A percentile compares a stretch with the other conserved stretches of the same genome.
Evolutionary conservation across 305 asterid genomes (phyloP).

Genomic region (Solanum chacoense): DNA sequence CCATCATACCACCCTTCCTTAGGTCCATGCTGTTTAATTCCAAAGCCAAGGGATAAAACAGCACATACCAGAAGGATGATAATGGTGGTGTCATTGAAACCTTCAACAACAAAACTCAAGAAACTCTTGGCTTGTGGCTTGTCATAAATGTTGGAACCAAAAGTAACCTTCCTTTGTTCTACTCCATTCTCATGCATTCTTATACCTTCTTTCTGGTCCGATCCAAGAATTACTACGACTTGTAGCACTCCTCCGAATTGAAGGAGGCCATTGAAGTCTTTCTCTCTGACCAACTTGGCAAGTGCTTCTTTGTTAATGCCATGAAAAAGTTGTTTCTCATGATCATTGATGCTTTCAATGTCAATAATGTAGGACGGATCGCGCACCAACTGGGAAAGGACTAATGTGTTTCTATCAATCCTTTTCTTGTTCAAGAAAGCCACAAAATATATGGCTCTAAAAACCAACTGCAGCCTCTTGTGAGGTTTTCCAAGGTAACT

Average conservation of each 20-base stretch:
- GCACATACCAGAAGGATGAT: constrained; percentile 23
- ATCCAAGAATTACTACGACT: not conserved
- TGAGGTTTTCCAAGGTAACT: not conserved
- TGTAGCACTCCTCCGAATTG: not conserved
- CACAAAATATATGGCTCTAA: constrained; percentile 2
- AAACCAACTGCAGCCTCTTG: not conserved
- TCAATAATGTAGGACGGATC: not conserved
- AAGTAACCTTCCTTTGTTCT: not conserved
- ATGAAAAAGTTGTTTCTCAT: not conserved
- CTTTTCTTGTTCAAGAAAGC: not conserved
- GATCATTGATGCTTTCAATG: not conserved
- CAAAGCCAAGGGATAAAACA: constrained; percentile 22
- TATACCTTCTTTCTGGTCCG: not conserved
- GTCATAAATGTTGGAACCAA: constrained; percentile 19
- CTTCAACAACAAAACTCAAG: constrained; percentile 19
- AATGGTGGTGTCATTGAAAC: constrained; percentile 19
- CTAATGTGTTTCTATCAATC: not conserved
- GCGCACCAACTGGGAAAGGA: not conserved
- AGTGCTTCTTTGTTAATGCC: not conserved
- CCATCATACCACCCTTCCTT: constrained; percentile 39
- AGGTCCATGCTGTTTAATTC: constrained; percentile 20
- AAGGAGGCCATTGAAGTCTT: not conserved
- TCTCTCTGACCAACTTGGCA: constrained; percentile 2
- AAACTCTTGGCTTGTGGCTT: constrained; percentile 15
- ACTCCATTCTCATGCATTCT: constrained; percentile 2